A percentile compares a stretch with the other conserved stretches of the same genome.
Evolutionary conservation across 192 early-diverging fungal species (phyloP).

Genomic region (Coemansia sp.): DNA sequence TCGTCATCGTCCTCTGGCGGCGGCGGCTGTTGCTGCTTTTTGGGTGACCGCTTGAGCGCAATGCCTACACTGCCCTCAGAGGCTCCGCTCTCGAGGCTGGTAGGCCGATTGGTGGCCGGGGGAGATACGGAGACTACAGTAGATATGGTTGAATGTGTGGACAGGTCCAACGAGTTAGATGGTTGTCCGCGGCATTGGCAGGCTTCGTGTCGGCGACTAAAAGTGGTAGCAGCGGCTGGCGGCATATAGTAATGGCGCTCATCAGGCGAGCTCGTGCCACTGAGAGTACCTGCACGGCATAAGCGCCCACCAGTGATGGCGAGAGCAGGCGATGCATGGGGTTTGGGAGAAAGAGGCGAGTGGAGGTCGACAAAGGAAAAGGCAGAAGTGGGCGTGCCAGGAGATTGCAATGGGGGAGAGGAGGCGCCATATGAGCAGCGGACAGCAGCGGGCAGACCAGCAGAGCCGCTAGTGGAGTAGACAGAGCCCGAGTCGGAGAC

Average conservation of each 20-base stretch:
- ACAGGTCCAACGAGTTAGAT: slow-evolving; percentile 32
- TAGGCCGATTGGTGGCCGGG: slow-evolving; percentile 21
- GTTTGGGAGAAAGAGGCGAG: slow-evolving; percentile 18
- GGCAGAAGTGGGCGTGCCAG: slow-evolving; percentile 27
- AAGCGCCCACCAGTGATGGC: slow-evolving; percentile 15
- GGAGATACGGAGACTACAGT: slow-evolving; percentile 49
- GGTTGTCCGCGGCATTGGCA: slow-evolving; percentile 11
- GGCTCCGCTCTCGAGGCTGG: slow-evolving; percentile 25
- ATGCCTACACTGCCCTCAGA: slow-evolving; percentile 20
- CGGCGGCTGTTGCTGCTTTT: slow-evolving; percentile 22
- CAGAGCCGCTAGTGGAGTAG: slow-evolving; percentile 9
- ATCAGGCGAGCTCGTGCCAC: slow-evolving; percentile 6
- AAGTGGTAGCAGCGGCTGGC: neutral
- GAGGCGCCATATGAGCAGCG: slow-evolving; percentile 4
- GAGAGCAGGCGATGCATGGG: slow-evolving; percentile 6
- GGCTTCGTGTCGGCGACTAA: slow-evolving; percentile 6
- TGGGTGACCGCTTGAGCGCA: slow-evolving; percentile 6
- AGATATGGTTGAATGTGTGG: slow-evolving; percentile 30
- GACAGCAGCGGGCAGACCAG: neutral
- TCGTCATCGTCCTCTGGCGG: slow-evolving; percentile 37
- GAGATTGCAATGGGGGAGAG: slow-evolving; percentile 20
- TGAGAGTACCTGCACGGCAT: slow-evolving; percentile 29
- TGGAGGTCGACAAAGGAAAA: slow-evolving; percentile 34
- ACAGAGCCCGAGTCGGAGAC: slow-evolving; percentile 14
- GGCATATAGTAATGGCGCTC: neutral